Conservation (phyloP, 2,329 filamentous ascomycete species). For the Pseudopithomyces chartarum region DNA sequence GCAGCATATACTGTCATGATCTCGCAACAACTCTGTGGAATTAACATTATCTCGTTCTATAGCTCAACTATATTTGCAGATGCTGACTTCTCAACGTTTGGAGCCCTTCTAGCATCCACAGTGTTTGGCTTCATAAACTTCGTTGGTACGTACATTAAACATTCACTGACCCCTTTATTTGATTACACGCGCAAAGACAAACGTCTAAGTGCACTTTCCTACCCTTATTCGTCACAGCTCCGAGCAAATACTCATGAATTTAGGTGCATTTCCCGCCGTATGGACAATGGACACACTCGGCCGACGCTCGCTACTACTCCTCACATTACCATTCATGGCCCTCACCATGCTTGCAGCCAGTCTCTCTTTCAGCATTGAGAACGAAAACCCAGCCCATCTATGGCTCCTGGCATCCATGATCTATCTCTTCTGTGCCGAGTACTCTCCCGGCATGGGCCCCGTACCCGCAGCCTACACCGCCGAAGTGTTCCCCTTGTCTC, state of each 20-base stretch:
- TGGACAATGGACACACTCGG: slow-evolving; percentile 80
- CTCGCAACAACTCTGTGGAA: slow-evolving; percentile 36
- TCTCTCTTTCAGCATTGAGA: slow-evolving; percentile 10
- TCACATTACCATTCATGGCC: slow-evolving; percentile 64
- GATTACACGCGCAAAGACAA: background rate
- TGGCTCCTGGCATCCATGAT: slow-evolving; percentile 19
- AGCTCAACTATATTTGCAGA: slow-evolving; percentile 73
- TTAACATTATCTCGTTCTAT: slow-evolving; percentile 68
- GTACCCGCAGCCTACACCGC: slow-evolving; percentile 66
- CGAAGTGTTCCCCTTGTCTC: slow-evolving; percentile 69
- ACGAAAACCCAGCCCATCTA: slow-evolving; percentile 24
- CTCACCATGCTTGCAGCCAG: slow-evolving; percentile 69
- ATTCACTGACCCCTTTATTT: background rate
- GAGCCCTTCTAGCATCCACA: slow-evolving; percentile 25
- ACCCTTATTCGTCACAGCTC: background rate
- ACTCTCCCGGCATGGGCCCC: slow-evolving; percentile 12
- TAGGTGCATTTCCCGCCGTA: slow-evolving; percentile 63
- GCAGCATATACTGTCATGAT: slow-evolving; percentile 72
- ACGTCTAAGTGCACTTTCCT: background rate
- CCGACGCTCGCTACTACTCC: slow-evolving; percentile 68
- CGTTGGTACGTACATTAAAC: background rate
- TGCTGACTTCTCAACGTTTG: slow-evolving; percentile 8
- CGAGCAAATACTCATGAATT: background rate
- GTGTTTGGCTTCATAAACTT: slow-evolving; percentile 20
- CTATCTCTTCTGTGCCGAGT: slow-evolving; percentile 14